Evolutionary conservation across 2,329 filamentous ascomycete genomes (phyloP).

Genomic region (Colletotrichum horii): DNA sequence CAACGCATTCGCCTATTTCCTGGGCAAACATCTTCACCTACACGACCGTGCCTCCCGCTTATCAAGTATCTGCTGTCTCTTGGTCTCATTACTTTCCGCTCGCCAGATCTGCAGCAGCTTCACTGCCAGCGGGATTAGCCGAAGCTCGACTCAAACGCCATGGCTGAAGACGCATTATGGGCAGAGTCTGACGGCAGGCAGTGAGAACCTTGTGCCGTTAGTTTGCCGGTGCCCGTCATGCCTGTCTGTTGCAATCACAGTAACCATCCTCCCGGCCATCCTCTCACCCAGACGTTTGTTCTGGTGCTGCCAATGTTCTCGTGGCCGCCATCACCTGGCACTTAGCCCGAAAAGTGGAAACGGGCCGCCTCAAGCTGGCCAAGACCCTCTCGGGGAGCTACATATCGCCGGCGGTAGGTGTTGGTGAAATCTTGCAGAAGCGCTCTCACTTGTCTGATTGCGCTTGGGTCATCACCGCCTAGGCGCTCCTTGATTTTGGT

Average conservation of each 20-base stretch:
- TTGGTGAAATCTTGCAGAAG: slow-evolving; percentile 97
- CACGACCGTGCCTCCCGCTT: not conserved
- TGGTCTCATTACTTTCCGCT: not conserved
- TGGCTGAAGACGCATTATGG: not conserved
- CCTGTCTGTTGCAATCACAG: not conserved
- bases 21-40: not conserved
- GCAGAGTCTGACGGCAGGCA: not conserved
- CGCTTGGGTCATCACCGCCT: slow-evolving; percentile 63
- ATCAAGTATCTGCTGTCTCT: not conserved
- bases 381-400: slow-evolving; percentile 91
- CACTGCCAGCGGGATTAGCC: not conserved
- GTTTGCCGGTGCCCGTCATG: not conserved
- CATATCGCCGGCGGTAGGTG: slow-evolving; percentile 89
- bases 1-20: not conserved
- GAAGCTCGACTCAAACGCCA: not conserved
- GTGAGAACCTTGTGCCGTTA: not conserved
- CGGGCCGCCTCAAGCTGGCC: slow-evolving; percentile 85
- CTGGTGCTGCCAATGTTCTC: not conserved
- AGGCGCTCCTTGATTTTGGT: slow-evolving; percentile 81
- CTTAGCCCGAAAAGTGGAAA: slow-evolving; percentile 70
- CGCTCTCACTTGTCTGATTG: slow-evolving; percentile 77
- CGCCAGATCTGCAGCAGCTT: not conserved
- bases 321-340: not conserved
- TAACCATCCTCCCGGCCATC: not conserved
- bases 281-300: not conserved